A percentile compares a stretch with the other conserved stretches of the same genome.
These are phyloP conservation scores for Larix kaempferi DNA, from an alignment of 75 land plant genomes.

Conservation along the genomic window DNA sequence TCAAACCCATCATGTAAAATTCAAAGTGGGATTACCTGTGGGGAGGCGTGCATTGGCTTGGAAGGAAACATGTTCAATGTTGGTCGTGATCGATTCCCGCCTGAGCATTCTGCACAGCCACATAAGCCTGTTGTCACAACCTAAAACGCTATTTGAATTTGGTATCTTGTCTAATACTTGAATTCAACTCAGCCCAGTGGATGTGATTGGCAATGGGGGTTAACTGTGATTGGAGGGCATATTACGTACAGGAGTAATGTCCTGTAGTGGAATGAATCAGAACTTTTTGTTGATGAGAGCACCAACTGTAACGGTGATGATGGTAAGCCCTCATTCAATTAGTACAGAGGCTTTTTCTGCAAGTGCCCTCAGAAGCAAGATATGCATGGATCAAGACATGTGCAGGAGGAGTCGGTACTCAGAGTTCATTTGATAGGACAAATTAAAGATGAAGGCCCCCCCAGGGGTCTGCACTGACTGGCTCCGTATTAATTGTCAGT, in stretches of 20 bases:
- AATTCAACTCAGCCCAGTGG: neutral
- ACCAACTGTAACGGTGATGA: too few relatives aligned
- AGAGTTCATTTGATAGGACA: too few relatives aligned
- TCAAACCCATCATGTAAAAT: neutral
- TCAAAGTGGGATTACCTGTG: constrained; percentile 24
- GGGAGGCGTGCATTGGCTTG: constrained; percentile 62
- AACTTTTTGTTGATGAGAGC: too few relatives aligned
- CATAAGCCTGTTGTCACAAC: neutral
- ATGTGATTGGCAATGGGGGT: too few relatives aligned
- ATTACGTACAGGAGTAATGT: too few relatives aligned
- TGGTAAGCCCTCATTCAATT: neutral
- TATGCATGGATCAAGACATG: constrained; percentile 5
- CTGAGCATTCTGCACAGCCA: constrained; percentile 26
- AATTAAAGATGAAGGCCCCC: too few relatives aligned
- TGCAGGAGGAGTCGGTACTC: neutral
- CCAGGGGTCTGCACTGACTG: neutral
- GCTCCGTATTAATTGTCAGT: neutral
- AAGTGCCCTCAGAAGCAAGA: neutral
- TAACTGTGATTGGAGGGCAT: too few relatives aligned
- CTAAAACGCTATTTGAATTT: neutral
- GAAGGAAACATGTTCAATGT: constrained; percentile 74
- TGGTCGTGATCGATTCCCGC: constrained; percentile 31
- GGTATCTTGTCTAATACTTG: neutral
- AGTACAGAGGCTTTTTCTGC: neutral
- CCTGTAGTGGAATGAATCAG: too few relatives aligned